These are phyloP conservation scores for Cladosporium cucumerinum DNA, from an alignment of 2,329 filamentous ascomycete species.

Conservation along the genomic window DNA sequence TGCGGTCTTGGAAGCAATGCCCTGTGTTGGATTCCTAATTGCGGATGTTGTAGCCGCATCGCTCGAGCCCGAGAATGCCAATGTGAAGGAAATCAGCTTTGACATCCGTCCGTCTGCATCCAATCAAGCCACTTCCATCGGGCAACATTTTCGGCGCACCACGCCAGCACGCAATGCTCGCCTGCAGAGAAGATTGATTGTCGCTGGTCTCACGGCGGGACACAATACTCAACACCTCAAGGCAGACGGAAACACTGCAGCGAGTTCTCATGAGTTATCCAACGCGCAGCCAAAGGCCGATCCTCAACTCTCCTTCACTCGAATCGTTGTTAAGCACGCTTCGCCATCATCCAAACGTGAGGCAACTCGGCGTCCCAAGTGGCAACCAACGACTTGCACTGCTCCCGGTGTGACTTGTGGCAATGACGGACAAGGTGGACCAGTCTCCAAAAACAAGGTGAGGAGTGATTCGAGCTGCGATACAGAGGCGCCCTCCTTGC, in stretches of 20 bases:
- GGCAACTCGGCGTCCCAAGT: not conserved
- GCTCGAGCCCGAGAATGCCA: not conserved
- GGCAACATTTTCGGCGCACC: not conserved
- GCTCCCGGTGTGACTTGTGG: constrained; percentile 1
- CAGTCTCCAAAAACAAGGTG: not conserved
- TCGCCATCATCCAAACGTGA: not conserved
- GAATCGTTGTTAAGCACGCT: not conserved
- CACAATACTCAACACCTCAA: not conserved
- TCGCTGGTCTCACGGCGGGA: not conserved
- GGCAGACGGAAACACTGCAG: not conserved
- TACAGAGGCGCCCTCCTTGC: not conserved
- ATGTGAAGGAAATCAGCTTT: not conserved
- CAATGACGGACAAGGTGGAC: not conserved
- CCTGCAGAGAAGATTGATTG: not conserved
- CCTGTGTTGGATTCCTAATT: not conserved
- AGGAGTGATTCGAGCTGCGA: not conserved
- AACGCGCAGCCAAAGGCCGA: not conserved
- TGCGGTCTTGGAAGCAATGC: not conserved
- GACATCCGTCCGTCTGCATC: not conserved
- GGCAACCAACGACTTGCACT: constrained; percentile 1
- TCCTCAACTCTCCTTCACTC: too few species aligned
- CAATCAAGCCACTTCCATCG: not conserved
- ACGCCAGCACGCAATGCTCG: not conserved
- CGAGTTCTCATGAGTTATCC: not conserved
- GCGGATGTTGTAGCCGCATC: not conserved